Base-by-base conservation (phyloP, 371 early-diverging fungal species). In the Mucor saturninus region DNA sequence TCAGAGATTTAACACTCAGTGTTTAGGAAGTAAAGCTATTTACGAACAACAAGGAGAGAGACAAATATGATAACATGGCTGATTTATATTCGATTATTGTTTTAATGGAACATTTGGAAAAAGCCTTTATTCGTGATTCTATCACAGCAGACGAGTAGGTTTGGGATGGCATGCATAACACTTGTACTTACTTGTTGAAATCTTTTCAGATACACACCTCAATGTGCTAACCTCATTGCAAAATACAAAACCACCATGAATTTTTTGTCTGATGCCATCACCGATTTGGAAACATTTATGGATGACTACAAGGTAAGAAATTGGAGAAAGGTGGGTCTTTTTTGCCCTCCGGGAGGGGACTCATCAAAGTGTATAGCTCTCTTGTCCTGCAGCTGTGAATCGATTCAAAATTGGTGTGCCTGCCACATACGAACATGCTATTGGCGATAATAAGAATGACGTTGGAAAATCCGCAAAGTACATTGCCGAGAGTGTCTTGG, bases 211-310 rank as follows among this genome's bases (percentile, higher is more conserved):
- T 95, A 98, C 73, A 94, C 96, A 35, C 87, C 92, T 8, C 91
- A 91, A 37, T 97, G 98, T 75, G 77, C 85, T 30, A 92, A 95
- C 67, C 83, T 98, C 29, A 93, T 98, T 59, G 87, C 93, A 4
- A 96, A 98, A 65, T 97, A 91, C 79, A 96, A 93, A 71, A 93
- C 97, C 11, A 93, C 94, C 0, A 72, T 92, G 54, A 94, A 91
- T 57, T 84, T 97, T 65, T 71, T 93, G 13, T 80, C 82, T 13
- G 85, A 90, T 52, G 75, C 81, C 5, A 83, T 94, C 0, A 79
- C 83, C 13, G 85, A 91, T 69, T 73, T 95, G 1, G 85, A 93
- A 49, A 79, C 80, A 42, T 98, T 97, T 65, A 89, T 93, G 84
- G 78, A 83, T 29, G 91, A 91, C 45, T 96, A 96, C 77, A 89